Evolutionary conservation across 371 early-diverging fungal genomes (phyloP).

Genomic region (Globomyces sp.): DNA sequence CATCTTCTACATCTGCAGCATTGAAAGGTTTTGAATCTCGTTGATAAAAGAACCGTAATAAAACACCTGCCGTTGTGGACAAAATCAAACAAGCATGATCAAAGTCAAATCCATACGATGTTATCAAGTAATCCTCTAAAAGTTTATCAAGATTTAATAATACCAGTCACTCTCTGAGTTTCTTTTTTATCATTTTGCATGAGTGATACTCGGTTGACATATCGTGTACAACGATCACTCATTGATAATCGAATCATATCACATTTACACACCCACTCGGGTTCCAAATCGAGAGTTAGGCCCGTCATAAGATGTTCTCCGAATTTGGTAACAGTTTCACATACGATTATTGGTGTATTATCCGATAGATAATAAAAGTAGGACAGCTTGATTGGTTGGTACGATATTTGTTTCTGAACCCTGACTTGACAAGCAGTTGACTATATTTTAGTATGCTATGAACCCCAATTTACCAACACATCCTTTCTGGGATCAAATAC

Average conservation of each 20-base stretch:
- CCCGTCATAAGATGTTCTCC: conserved; percentile 12
- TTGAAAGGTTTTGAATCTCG: not conserved
- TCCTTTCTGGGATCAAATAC: not conserved
- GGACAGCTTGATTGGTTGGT: not conserved
- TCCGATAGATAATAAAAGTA: conserved; percentile 8
- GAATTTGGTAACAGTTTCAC: conserved; percentile 6
- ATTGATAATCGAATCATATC: conserved; percentile 15
- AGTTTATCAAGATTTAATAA: not conserved
- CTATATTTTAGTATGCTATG: not conserved
- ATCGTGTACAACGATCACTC: conserved; percentile 14
- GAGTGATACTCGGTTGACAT: conserved; percentile 3
- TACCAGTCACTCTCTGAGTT: conserved; percentile 6
- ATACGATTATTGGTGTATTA: conserved; percentile 5
- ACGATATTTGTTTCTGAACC: not conserved
- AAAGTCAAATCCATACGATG: conserved; percentile 9
- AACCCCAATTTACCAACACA: not conserved
- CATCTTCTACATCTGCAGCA: not conserved
- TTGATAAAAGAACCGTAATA: not conserved
- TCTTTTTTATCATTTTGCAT: conserved; percentile 9
- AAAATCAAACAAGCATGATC: not conserved
- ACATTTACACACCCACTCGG: conserved; percentile 15
- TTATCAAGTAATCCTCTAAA: conserved; percentile 5
- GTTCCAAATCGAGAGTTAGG: not conserved
- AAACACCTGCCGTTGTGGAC: not conserved
- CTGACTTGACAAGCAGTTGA: conserved; percentile 6